These are phyloP conservation scores for Phialophora tarda DNA, from an alignment of 2,329 filamentous ascomycete species.

Conservation along the genomic window DNA sequence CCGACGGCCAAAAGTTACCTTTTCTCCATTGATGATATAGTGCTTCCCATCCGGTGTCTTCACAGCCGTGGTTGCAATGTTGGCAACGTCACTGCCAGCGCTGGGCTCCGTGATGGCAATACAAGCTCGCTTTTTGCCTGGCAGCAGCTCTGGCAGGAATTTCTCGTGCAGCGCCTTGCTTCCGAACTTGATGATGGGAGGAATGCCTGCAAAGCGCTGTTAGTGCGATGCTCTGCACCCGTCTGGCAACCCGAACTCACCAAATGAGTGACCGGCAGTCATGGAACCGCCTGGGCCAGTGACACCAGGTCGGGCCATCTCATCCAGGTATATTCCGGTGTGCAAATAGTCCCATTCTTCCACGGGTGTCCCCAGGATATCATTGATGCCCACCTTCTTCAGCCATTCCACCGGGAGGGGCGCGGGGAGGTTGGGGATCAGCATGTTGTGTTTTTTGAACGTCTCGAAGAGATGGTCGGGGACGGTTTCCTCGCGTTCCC, in stretches of 20 bases:
- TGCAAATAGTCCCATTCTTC: constrained; percentile 78
- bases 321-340: constrained; percentile 71
- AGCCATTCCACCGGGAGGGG: constrained; percentile 72
- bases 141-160: constrained; percentile 71
- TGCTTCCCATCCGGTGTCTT: constrained; percentile 67
- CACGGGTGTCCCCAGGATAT: constrained; percentile 69
- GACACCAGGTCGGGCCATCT: constrained; percentile 71
- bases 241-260: constrained; percentile 10
- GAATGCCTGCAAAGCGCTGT: constrained; percentile 58
- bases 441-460: constrained; percentile 70
- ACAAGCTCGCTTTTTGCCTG: constrained; percentile 69
- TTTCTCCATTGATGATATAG: constrained; percentile 61
- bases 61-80: constrained; percentile 70
- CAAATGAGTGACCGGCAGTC: constrained; percentile 72
- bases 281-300: constrained; percentile 68
- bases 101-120: constrained; percentile 81
- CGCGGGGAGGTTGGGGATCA: constrained; percentile 71
- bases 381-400: constrained; percentile 67
- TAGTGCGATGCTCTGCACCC: neutral
- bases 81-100: constrained; percentile 75
- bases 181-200: constrained; percentile 73
- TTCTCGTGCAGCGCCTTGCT: constrained; percentile 65
- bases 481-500: constrained; percentile 69
- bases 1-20: neutral
- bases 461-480: constrained; percentile 67